Conservation (phyloP, 2,329 filamentous ascomycete genomes). For the Rhexocercosporidium sp. region DNA sequence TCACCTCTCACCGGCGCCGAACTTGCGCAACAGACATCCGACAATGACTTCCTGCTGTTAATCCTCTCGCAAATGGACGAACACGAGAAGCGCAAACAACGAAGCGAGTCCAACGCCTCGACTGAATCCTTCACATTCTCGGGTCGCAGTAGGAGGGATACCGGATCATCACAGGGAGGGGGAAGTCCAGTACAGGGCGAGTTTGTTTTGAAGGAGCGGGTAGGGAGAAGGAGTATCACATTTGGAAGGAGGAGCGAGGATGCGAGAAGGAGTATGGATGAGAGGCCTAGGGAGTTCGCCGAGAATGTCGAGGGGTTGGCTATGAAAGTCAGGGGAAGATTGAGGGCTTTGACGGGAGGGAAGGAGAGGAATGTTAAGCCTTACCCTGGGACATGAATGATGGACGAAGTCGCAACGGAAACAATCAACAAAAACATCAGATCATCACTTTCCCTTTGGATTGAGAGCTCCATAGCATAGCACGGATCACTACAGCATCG, state of each 20-base stretch:
- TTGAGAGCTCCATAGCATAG: slow-evolving; percentile 2
- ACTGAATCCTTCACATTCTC: slow-evolving; percentile 15
- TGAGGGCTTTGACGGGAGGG: slow-evolving; percentile 33
- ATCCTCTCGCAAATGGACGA: slow-evolving; percentile 33
- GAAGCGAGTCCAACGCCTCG: slow-evolving; percentile 24
- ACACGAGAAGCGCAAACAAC: slow-evolving; percentile 19
- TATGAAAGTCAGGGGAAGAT: slow-evolving; percentile 31
- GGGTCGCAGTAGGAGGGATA: not conserved
- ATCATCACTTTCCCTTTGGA: not conserved
- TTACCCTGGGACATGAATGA: slow-evolving; percentile 31
- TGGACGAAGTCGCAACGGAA: not conserved
- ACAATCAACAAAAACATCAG: not conserved
- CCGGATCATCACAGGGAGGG: not conserved
- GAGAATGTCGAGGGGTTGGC: slow-evolving; percentile 21
- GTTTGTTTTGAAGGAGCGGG: slow-evolving; percentile 16
- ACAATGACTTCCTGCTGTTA: slow-evolving; percentile 11
- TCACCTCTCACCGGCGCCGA: slow-evolving; percentile 12
- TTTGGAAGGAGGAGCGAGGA: slow-evolving; percentile 20
- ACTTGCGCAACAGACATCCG: slow-evolving; percentile 10
- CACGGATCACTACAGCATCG: not conserved
- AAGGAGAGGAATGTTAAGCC: slow-evolving; percentile 28
- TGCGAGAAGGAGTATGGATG: slow-evolving; percentile 25
- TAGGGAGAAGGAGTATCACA: slow-evolving; percentile 24
- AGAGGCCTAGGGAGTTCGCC: slow-evolving; percentile 18
- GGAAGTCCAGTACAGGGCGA: not conserved